Percentiles rank a stretch among this genome's conserved stretches.
Evolutionary conservation across 345 rosid species (phyloP).

Genomic region (Eucalyptus camaldulensis): DNA sequence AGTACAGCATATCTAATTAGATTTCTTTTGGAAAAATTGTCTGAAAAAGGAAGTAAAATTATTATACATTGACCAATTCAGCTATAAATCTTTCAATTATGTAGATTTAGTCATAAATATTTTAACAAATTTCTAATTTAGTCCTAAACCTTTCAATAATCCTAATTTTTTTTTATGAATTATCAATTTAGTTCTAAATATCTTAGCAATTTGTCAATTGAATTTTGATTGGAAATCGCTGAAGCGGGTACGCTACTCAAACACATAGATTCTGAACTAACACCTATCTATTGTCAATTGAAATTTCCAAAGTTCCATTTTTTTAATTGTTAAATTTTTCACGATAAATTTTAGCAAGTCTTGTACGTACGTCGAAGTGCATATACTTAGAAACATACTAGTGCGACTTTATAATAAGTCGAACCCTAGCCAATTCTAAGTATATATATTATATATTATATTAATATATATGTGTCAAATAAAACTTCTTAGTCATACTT

Average conservation of each 20-base stretch:
- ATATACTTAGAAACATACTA: not conserved
- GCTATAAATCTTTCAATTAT: fast-evolving
- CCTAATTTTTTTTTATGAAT: too few species aligned
- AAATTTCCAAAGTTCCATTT: not conserved
- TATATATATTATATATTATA: not conserved
- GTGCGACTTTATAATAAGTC: not conserved
- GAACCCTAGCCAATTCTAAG: not conserved
- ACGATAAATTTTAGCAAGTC: not conserved
- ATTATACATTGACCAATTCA: not conserved
- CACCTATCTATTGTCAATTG: not conserved
- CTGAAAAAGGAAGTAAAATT: not conserved
- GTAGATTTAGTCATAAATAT: too few species aligned
- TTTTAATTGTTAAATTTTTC: not conserved
- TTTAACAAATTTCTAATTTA: too few species aligned
- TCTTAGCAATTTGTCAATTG: too few species aligned
- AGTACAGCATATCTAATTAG: not conserved
- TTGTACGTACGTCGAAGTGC: not conserved
- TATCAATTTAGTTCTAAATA: too few species aligned
- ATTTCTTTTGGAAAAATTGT: not conserved
- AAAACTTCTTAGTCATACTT: not conserved
- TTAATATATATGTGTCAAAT: not conserved
- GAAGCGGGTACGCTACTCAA: not conserved
- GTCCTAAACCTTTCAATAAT: too few species aligned
- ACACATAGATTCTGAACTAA: not conserved
- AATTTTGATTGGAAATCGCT: too few species aligned